Conservation (phyloP, 306 rosid species). For the Pterocarpus santalinus region DNA sequence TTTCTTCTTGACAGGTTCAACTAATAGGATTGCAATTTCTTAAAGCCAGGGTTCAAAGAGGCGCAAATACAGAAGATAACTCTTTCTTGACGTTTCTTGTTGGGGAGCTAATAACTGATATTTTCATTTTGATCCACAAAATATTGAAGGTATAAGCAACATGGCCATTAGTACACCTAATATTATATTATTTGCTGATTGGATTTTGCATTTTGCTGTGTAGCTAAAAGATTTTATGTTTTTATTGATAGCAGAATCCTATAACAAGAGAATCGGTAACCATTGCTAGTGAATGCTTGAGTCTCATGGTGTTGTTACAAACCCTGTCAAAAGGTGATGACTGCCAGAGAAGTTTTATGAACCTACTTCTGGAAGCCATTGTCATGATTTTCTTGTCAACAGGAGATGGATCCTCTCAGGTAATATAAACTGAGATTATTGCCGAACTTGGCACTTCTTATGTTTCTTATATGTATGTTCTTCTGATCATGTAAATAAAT, state of each 20-base stretch:
- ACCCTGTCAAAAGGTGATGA: conserved; percentile 67
- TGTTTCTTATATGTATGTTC: not conserved
- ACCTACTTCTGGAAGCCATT: conserved; percentile 80
- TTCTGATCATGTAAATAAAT: conserved; percentile 47
- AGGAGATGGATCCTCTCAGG: conserved; percentile 69
- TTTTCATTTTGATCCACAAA: conserved; percentile 67
- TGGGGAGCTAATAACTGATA: conserved; percentile 74
- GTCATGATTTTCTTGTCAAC: conserved; percentile 75
- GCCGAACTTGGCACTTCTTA: conserved; percentile 25
- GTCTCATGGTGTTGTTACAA: conserved; percentile 83
- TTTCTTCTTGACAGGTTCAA: conserved; percentile 71
- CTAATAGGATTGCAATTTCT: conserved; percentile 86
- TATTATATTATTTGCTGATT: conserved; percentile 21
- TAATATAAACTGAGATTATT: conserved; percentile 46
- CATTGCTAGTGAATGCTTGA: conserved; percentile 76
- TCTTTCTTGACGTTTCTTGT: conserved; percentile 69
- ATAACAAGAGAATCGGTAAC: conserved; percentile 77
- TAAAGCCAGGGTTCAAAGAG: conserved; percentile 70
- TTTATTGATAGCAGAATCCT: conserved; percentile 67
- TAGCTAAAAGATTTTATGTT: conserved; percentile 46
- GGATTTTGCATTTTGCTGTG: conserved; percentile 14
- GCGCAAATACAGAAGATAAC: conserved; percentile 62
- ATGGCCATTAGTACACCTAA: conserved; percentile 12
- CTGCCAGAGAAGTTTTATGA: conserved; percentile 72
- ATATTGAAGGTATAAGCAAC: conserved; percentile 65